Base-by-base conservation (phyloP, 2,329 filamentous ascomycete genomes). In the Neobulgaria alba region DNA sequence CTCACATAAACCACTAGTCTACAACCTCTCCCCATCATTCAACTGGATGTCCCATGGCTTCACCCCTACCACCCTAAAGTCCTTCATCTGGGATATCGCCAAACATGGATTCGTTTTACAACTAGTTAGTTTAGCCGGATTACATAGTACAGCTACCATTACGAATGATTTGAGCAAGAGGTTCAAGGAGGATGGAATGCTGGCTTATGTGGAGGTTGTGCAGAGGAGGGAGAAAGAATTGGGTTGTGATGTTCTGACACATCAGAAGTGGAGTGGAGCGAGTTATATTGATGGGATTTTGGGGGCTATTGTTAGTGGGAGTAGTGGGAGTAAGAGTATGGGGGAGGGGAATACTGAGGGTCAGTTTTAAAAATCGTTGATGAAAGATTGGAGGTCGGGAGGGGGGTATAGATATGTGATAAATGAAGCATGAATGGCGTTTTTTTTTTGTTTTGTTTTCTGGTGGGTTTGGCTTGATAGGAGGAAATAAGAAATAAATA, bases 21-120 rank as follows among this genome's bases (percentile, higher is more conserved):
- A 98, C 68, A 98, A 98, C 67, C 75, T 98, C 2, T 89, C 82
- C 3, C 92, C 92, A 1, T 94, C 86, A 7, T 98, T 98, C 74
- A 96, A 98, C 71, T 98, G 92, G 92, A 92, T 93, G 78, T 79
- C 79, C 9, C 89, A 96, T 60, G 92, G 90, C 20, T 98, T 96
- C 65, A 82, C 76, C 3, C 79, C 88, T 49, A 79, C 78, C 46
- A 82, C 82, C 4, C 73, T 98, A 41, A 87, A 84, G 66, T 87
- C 77, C 4, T 98, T 98, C 63, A 85, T 98, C 55, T 96, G 90
- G 90, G 90, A 96, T 61, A 78, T 98, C 50, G 92, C 89, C 7
- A 79, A 81, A 60, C 84, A 95, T 55, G 90, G 90, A 45, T 90
- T 80, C 59, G 77, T 78, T 8, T 63, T 82, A 54, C 79, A 83